Conservation (phyloP, 2,329 filamentous ascomycete species). For the Nakataea oryzae region DNA sequence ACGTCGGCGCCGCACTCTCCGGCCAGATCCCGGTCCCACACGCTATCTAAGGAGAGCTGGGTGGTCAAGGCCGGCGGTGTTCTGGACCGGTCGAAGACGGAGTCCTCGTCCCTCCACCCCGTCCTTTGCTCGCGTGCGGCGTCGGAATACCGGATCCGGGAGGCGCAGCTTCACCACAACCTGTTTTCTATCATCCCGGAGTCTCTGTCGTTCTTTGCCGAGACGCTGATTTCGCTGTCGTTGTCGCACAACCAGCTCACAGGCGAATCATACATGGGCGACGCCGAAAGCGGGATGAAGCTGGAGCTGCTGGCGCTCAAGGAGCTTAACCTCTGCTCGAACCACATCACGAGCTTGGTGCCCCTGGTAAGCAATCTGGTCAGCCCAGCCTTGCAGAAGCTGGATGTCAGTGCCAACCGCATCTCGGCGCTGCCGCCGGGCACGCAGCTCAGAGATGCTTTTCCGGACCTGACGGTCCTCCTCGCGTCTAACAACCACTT, state of each 20-base stretch:
- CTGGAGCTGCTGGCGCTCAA: slow-evolving; percentile 64
- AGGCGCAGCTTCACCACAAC: slow-evolving; percentile 69
- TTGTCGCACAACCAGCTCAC: slow-evolving; percentile 65
- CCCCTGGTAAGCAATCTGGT: slow-evolving; percentile 55
- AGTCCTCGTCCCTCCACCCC: slow-evolving; percentile 49
- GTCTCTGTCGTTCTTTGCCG: slow-evolving; percentile 60
- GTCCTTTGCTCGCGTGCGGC: slow-evolving; percentile 46
- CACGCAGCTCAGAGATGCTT: slow-evolving; percentile 46
- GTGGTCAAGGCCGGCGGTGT: slow-evolving; percentile 48
- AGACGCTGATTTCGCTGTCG: slow-evolving; percentile 61
- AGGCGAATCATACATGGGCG: slow-evolving; percentile 50
- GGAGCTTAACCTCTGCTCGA: slow-evolving; percentile 66
- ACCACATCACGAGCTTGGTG: slow-evolving; percentile 61
- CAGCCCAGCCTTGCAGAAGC: slow-evolving; percentile 64
- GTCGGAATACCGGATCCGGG: slow-evolving; percentile 36
- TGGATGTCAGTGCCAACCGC: slow-evolving; percentile 79
- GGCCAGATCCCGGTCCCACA: slow-evolving; percentile 35
- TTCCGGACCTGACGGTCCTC: slow-evolving; percentile 61
- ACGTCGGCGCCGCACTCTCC: slow-evolving; percentile 42
- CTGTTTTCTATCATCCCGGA: slow-evolving; percentile 59
- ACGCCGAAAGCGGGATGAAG: slow-evolving; percentile 31
- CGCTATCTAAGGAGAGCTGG: slow-evolving; percentile 38
- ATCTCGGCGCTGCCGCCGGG: slow-evolving; percentile 54
- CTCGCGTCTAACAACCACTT: slow-evolving; percentile 74
- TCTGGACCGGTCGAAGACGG: slow-evolving; percentile 59